A percentile compares a stretch with the other conserved stretches of the same genome.
phyloP scores from a whole-genome alignment of 345 rosid genomes.

The Eucalyptus dawsonii region DNA sequence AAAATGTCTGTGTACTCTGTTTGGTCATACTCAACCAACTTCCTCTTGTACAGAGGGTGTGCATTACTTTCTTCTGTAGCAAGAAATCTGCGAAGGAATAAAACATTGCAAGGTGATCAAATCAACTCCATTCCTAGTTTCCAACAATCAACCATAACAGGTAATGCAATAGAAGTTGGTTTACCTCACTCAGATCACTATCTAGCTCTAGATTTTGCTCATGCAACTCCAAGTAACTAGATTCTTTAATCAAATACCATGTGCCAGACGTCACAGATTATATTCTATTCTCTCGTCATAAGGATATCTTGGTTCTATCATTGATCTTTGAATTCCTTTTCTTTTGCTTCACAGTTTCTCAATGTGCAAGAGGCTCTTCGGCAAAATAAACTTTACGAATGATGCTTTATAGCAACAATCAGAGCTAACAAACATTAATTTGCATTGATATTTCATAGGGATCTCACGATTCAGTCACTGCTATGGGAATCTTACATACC shows the following conservation, averaged over 20 bases:
- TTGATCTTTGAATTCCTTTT: neutral
- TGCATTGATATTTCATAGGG: neutral
- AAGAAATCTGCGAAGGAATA: slow-evolving; percentile 39
- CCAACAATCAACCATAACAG: neutral
- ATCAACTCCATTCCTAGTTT: neutral
- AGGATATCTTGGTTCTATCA: too few species aligned
- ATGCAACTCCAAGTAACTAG: neutral
- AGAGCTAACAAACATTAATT: neutral
- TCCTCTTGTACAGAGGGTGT: slow-evolving; percentile 70
- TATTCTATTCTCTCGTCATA: neutral
- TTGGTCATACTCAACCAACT: slow-evolving; percentile 46
- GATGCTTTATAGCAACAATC: neutral
- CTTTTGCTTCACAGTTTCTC: neutral
- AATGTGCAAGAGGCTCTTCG: neutral
- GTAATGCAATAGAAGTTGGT: neutral
- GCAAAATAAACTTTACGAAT: neutral
- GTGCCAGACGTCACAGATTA: neutral
- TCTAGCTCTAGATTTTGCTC: neutral
- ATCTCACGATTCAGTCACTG: too few species aligned
- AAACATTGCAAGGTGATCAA: neutral
- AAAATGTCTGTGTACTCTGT: slow-evolving; percentile 66
- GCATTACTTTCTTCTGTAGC: slow-evolving; percentile 82
- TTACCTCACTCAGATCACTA: neutral
- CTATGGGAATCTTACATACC: slow-evolving; percentile 18
- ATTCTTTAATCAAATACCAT: too few species aligned